These are phyloP conservation scores for Cyathus striatus DNA, from an alignment of 768 basidiomycete species.

Conservation along the genomic window DNA sequence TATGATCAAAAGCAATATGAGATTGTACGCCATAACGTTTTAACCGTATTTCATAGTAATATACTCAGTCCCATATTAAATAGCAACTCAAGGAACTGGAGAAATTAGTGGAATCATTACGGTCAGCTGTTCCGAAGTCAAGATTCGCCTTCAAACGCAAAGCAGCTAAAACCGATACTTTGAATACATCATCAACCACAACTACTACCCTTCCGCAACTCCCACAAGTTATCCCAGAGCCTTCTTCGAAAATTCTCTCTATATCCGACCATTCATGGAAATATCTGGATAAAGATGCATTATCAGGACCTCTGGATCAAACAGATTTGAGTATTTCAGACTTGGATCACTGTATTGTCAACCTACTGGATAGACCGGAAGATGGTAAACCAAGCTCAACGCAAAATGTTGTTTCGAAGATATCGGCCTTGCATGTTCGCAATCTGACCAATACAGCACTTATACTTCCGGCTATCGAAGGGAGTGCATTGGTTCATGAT, in stretches of 20 bases:
- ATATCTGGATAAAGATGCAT: slow-evolving; percentile 41
- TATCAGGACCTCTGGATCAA: slow-evolving; percentile 26
- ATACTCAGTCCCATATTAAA: not conserved
- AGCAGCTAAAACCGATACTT: slow-evolving; percentile 6
- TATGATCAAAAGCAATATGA: slow-evolving; percentile 76
- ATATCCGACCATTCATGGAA: slow-evolving; percentile 39
- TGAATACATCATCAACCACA: slow-evolving; percentile 3
- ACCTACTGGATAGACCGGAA: slow-evolving; percentile 42
- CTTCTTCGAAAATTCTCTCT: slow-evolving; percentile 25
- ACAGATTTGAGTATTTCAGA: slow-evolving; percentile 63
- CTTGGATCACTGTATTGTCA: slow-evolving; percentile 65
- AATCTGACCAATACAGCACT: slow-evolving; percentile 57
- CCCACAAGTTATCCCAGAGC: too few species aligned
- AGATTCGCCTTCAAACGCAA: slow-evolving; percentile 66
- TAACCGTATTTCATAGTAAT: not conserved
- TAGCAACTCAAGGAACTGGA: slow-evolving; percentile 71
- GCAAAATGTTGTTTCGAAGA: slow-evolving; percentile 12
- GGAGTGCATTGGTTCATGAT: slow-evolving; percentile 72
- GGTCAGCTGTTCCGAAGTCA: slow-evolving; percentile 41
- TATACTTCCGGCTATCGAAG: slow-evolving; percentile 57
- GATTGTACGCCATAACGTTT: slow-evolving; percentile 37
- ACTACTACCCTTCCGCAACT: too few species aligned
- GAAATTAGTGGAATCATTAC: slow-evolving; percentile 44
- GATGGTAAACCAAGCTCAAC: slow-evolving; percentile 5
- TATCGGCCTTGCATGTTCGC: slow-evolving; percentile 63